Evolutionary conservation across 257 asterid species (phyloP).

Genomic region (Schizonepeta tenuifolia): DNA sequence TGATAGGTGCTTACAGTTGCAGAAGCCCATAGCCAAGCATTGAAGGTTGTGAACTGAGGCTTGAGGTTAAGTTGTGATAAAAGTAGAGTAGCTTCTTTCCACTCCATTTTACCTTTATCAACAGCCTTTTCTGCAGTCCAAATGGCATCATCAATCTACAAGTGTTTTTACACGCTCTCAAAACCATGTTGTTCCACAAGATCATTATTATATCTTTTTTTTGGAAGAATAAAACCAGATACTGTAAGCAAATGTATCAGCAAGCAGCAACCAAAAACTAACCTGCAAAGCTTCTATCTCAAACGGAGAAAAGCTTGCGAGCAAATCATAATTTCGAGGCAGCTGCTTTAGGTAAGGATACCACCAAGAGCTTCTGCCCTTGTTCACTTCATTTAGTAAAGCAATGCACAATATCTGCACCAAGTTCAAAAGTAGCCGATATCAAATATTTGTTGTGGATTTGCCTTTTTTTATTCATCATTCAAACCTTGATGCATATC

Average conservation of each 20-base stretch:
- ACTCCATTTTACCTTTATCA: slow-evolving; percentile 58
- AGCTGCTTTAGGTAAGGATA: slow-evolving; percentile 79
- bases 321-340: slow-evolving; percentile 76
- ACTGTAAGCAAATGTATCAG: slow-evolving; percentile 9
- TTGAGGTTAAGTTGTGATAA: slow-evolving; percentile 64
- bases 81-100: slow-evolving; percentile 62
- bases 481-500: too few relatives aligned
- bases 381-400: slow-evolving; percentile 77
- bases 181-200: slow-evolving; percentile 29
- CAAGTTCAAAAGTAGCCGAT: slow-evolving; percentile 20
- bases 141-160: slow-evolving; percentile 87
- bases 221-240: not conserved
- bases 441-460: slow-evolving; percentile 22
- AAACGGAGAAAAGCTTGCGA: slow-evolving; percentile 60
- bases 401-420: slow-evolving; percentile 71
- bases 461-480: too few relatives aligned
- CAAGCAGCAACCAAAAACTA: slow-evolving; percentile 34
- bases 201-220: not conserved
- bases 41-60: slow-evolving; percentile 55
- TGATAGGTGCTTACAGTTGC: slow-evolving; percentile 64
- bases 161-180: slow-evolving; percentile 38
- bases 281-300: slow-evolving; percentile 91
- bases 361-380: slow-evolving; percentile 79
- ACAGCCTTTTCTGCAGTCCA: slow-evolving; percentile 83
- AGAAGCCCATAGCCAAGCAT: slow-evolving; percentile 95